A percentile compares a stretch with the other conserved stretches of the same genome.
These are phyloP conservation scores for Floccularia luteovirens DNA, from an alignment of 768 basidiomycete species.

Conservation along the genomic window DNA sequence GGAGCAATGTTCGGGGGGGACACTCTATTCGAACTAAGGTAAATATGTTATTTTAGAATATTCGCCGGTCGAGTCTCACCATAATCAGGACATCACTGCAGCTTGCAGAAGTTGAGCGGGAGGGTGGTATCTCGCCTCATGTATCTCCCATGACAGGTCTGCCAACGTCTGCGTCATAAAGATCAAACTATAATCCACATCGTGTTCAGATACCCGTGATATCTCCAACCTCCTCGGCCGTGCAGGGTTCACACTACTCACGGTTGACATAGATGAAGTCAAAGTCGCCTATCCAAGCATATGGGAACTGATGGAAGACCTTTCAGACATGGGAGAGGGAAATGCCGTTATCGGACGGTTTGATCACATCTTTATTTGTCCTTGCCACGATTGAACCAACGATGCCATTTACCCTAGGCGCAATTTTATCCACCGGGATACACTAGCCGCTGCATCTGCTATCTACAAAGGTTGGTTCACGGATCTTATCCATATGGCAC, in stretches of 20 bases:
- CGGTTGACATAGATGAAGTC: conserved; percentile 93
- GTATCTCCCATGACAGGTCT: conserved; percentile 96
- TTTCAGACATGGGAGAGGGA: conserved; percentile 94
- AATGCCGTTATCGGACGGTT: conserved; percentile 87
- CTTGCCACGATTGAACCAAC: not conserved
- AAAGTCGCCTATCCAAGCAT: conserved; percentile 87
- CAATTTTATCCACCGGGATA: conserved; percentile 71
- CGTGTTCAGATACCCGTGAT: conserved; percentile 72
- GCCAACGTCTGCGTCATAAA: conserved; percentile 8
- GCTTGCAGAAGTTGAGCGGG: conserved; percentile 86
- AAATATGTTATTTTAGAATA: conserved; percentile 5
- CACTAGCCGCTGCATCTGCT: conserved; percentile 82
- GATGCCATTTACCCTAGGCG: conserved; percentile 35
- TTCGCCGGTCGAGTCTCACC: conserved; percentile 3
- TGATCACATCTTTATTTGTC: conserved; percentile 8
- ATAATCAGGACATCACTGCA: conserved; percentile 79
- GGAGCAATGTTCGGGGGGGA: conserved; percentile 96
- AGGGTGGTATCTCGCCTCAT: conserved; percentile 95
- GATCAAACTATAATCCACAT: not conserved
- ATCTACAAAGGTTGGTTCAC: conserved; percentile 78
- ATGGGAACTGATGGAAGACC: conserved; percentile 92
- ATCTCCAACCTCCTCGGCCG: conserved; percentile 88
- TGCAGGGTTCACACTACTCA: conserved; percentile 90
- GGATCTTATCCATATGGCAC: no score
- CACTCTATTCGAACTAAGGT: conserved; percentile 90